Base-by-base conservation (phyloP, 306 rosid species). In the Ammopiptanthus mongolicus region DNA sequence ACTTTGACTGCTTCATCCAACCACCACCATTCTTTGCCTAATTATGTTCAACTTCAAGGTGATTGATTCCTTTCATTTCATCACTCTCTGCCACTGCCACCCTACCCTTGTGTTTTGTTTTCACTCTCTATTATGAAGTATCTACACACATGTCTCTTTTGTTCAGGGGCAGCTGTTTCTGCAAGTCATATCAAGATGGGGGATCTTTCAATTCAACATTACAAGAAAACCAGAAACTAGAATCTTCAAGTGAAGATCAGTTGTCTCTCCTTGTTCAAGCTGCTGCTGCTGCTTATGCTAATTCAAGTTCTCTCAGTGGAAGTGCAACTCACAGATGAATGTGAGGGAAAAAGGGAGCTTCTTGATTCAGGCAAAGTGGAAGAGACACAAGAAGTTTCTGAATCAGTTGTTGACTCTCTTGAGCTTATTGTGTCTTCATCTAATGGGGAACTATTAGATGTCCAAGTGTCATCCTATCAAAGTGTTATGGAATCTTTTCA, bases 21-120 rank as follows among this genome's bases (percentile, higher is more conserved):
- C 89, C 13, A 69, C 89, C 13, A 69, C 69, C 88, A 74, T 73
- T 87, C 89, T 71, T 50, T 65, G 14, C 31, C 86, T 66, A 28
- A 25, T 23, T 23, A 63, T 77, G 11, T 44, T 84, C 91, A 83
- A 78, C 73, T 46, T 37, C 82, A 56, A 79, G 73, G 83, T 67
- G 39, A 33, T 19, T 56, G 28, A 1, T 1, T 18, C 3, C 3
- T 1, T 10, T 10, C 3, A 5, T 18, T 41, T 18, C 36, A 14
- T 51, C 74, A 36, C 53, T 65, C n/a, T n/a, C n/a, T n/a, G n/a
- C n/a, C n/a, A n/a, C n/a, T n/a, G n/a, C n/a, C n/a, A n/a, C n/a
- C n/a, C n/a, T n/a, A n/a, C n/a, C 58, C 23, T 11, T 9, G 28
- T 62, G 19, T 29, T 64, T 5, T 55, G 12, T 52, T 1, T 36